A percentile compares a stretch with the other conserved stretches of the same genome.
Evolutionary conservation across 495 filamentous ascomycete genomes (phyloP).

Genomic region (Xylaria telfairii): DNA sequence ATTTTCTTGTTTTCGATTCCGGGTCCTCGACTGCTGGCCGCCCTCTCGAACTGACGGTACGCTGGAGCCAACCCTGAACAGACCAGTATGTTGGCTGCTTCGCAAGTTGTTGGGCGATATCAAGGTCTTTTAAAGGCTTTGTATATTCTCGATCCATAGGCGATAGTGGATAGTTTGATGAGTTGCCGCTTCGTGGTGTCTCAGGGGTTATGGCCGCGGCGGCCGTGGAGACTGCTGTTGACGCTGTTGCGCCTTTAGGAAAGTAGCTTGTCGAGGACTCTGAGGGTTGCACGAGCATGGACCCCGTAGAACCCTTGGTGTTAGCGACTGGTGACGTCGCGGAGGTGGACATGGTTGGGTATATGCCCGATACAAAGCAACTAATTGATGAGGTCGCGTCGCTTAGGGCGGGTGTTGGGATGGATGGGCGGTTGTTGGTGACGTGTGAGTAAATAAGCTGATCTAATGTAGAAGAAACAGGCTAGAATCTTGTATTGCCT

Average conservation of each 20-base stretch:
- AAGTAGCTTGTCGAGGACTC: slow-evolving; percentile 33
- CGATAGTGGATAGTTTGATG: slow-evolving; percentile 33
- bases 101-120: slow-evolving; percentile 49
- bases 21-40: slow-evolving; percentile 30
- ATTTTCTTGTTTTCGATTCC: slow-evolving; percentile 38
- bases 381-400: neutral
- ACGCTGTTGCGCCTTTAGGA: slow-evolving; percentile 23
- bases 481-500: neutral
- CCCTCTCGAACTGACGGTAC: slow-evolving; percentile 30
- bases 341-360: slow-evolving; percentile 8
- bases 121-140: slow-evolving; percentile 42
- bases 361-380: neutral
- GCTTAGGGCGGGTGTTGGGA: neutral
- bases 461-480: neutral
- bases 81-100: slow-evolving; percentile 44
- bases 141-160: slow-evolving; percentile 41
- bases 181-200: slow-evolving; percentile 10
- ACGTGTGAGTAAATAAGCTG: neutral
- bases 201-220: slow-evolving; percentile 28
- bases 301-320: neutral
- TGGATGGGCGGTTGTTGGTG: neutral
- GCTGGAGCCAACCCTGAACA: slow-evolving; percentile 47
- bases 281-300: slow-evolving; percentile 23
- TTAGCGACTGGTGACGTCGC: neutral
- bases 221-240: slow-evolving; percentile 23